Conservation (phyloP, 306 rosid genomes). For the Crotalaria pallida region DNA sequence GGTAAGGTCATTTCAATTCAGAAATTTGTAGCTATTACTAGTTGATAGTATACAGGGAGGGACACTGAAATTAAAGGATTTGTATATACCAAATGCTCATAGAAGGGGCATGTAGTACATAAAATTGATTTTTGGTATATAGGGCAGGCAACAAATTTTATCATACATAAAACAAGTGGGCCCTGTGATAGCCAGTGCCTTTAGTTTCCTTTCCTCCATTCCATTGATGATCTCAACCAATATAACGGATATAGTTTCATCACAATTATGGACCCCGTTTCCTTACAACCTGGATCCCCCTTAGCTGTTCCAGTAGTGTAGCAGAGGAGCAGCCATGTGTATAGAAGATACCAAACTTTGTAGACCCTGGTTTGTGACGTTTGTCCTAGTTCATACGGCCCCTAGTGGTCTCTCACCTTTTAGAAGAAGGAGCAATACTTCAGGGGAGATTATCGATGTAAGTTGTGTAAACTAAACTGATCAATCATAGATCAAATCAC, state of each 20-base stretch:
- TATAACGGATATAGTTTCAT: constrained; percentile 28
- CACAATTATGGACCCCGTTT: constrained; percentile 24
- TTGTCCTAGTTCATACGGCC: constrained; percentile 11
- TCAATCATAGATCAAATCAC: no score
- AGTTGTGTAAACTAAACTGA: not conserved
- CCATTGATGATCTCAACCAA: constrained; percentile 28
- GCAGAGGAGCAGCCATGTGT: constrained; percentile 33
- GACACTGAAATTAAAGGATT: not conserved
- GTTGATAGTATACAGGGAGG: not conserved
- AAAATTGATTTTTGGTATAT: not conserved
- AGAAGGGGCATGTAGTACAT: not conserved
- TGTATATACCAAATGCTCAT: not conserved
- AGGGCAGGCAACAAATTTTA: not conserved
- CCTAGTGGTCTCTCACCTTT: constrained; percentile 41
- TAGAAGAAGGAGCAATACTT: not conserved
- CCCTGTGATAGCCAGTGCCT: constrained; percentile 5
- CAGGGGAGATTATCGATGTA: not conserved
- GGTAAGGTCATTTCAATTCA: not conserved
- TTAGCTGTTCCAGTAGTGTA: constrained; percentile 53
- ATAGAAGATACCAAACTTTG: constrained; percentile 34
- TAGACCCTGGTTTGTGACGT: constrained; percentile 25
- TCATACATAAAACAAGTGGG: constrained; percentile 22
- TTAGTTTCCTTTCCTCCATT: constrained; percentile 3
- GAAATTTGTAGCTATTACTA: not conserved
- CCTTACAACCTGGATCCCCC: constrained; percentile 43